These are phyloP conservation scores for Xylaria digitata DNA, from an alignment of 2,329 filamentous ascomycete genomes.

Conservation along the genomic window DNA sequence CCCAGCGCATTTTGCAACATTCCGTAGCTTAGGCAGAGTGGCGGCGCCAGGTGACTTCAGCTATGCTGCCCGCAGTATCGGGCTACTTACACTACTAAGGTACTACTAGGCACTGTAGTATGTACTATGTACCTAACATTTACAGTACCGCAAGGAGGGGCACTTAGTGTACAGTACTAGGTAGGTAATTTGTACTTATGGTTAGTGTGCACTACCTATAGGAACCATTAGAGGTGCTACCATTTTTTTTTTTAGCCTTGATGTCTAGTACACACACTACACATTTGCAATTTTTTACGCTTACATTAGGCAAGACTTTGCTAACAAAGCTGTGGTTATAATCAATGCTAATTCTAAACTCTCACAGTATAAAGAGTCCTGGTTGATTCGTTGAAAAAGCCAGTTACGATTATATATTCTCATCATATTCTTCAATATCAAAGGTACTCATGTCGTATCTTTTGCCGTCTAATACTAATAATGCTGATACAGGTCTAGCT, in stretches of 20 bases:
- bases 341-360: neutral
- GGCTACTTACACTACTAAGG: neutral
- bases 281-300: neutral
- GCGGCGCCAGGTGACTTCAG: conserved; percentile 22
- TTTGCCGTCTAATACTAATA: neutral
- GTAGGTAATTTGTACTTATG: too few species aligned
- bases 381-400: neutral
- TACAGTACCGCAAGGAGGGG: too few species aligned
- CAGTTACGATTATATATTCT: neutral
- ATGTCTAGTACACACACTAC: neutral
- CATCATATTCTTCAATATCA: too few species aligned
- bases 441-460: too few species aligned
- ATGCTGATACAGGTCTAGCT: conserved; percentile 20
- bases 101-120: neutral
- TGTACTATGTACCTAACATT: too few species aligned
- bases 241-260: too few species aligned
- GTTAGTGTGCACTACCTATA: too few species aligned
- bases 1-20: conserved; percentile 7
- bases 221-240: too few species aligned
- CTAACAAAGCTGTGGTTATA: neutral
- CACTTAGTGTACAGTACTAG: too few species aligned
- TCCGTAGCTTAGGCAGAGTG: conserved; percentile 24
- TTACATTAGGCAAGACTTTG: neutral
- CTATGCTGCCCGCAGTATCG: conserved; percentile 7
- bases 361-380: neutral